These are phyloP conservation scores for Paramecium bursaria DNA, from an alignment of 73 alveolate genomes.

Conservation along the genomic window DNA sequence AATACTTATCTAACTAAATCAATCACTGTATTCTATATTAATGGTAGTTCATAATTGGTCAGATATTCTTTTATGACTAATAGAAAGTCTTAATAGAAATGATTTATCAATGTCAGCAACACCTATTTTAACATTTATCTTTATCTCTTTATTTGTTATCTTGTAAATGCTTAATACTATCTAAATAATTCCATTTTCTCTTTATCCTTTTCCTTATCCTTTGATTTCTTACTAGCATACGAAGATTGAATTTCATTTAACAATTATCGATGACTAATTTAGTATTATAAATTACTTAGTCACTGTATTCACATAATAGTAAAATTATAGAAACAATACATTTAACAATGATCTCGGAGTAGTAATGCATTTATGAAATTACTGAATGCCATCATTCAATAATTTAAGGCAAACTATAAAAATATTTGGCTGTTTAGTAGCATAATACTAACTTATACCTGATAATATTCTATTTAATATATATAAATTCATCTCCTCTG, in stretches of 20 bases:
- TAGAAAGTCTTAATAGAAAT: constrained; percentile 1
- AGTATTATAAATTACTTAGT: constrained; percentile 32
- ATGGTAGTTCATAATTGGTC: not conserved
- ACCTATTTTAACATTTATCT: not conserved
- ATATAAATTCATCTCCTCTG: constrained; percentile 21
- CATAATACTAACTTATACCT: constrained; percentile 10
- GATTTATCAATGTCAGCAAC: not conserved
- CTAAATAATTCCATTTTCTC: not conserved
- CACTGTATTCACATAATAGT: no score
- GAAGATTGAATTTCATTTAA: constrained; percentile 10
- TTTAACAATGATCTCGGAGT: not conserved
- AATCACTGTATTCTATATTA: not conserved
- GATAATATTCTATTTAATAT: constrained; percentile 35
- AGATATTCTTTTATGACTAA: not conserved
- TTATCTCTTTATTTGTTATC: not conserved
- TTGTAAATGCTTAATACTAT: not conserved
- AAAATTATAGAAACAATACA: not conserved
- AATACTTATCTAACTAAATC: constrained; percentile 10
- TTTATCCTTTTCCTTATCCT: not conserved
- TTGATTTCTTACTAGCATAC: constrained; percentile 8
- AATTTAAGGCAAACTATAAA: constrained; percentile 10
- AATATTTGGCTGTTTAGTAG: constrained; percentile 24
- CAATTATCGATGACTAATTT: not conserved
- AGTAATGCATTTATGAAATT: constrained; percentile 21
- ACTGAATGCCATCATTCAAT: constrained; percentile 34